Conservation (phyloP, 2,329 filamentous ascomycete genomes). For the Xylaria polymorpha region DNA sequence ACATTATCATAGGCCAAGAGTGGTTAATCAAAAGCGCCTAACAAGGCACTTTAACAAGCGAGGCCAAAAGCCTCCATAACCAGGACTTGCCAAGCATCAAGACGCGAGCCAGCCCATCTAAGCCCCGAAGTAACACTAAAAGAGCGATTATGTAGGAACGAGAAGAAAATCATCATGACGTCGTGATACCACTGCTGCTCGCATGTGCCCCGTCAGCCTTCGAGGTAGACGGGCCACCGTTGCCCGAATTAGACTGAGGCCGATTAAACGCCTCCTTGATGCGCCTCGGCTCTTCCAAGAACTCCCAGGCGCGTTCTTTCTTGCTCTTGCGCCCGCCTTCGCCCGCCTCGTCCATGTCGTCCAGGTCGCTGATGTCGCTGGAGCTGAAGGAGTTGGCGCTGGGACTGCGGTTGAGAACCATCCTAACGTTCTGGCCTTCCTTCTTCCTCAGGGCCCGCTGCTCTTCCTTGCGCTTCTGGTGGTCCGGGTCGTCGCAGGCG, state of each 20-base stretch:
- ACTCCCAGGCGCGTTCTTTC: conserved; percentile 63
- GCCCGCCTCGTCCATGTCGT: conserved; percentile 56
- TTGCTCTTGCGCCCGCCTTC: conserved; percentile 59
- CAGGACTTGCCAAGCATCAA: neutral
- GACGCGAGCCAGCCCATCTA: conserved; percentile 9
- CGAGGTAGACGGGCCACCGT: conserved; percentile 23
- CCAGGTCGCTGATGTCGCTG: conserved; percentile 63
- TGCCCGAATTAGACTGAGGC: neutral
- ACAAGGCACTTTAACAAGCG: neutral
- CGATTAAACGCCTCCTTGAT: conserved; percentile 52
- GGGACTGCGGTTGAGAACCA: conserved; percentile 68
- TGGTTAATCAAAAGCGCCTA: neutral
- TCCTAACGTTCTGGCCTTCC: conserved; percentile 62
- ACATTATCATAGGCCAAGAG: conserved; percentile 5
- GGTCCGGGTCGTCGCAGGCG: conserved; percentile 81
- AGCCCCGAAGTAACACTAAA: neutral
- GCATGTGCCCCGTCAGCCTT: conserved; percentile 12
- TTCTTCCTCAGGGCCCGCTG: conserved; percentile 81
- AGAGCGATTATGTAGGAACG: neutral
- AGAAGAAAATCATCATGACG: neutral
- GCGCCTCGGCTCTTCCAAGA: conserved; percentile 61
- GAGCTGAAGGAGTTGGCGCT: conserved; percentile 63
- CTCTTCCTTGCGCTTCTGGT: conserved; percentile 78
- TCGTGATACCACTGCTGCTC: neutral
- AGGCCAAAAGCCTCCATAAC: neutral